phyloP scores from a whole-genome alignment of 805 yeast genomes.

The Spathaspora hagerdaliae region DNA sequence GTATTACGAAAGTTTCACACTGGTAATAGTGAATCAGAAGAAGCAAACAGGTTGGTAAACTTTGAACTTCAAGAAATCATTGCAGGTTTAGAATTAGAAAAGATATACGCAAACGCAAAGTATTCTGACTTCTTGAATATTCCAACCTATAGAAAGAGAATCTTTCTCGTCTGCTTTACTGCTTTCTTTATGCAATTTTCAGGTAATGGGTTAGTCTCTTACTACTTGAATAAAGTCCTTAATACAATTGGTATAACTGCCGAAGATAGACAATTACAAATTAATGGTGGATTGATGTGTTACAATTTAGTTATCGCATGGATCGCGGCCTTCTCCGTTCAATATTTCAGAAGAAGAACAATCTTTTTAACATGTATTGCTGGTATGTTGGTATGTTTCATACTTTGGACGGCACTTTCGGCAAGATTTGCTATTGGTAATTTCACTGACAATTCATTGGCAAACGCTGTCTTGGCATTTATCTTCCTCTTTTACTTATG shows the following conservation, averaged over 20 bases:
- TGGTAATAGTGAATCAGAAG: slow-evolving; percentile 27
- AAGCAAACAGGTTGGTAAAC: slow-evolving; percentile 22
- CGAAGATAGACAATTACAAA: slow-evolving; percentile 39
- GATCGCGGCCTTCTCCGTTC: slow-evolving; percentile 15
- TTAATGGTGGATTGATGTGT: slow-evolving; percentile 49
- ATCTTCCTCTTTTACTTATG: slow-evolving; percentile 19
- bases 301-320: slow-evolving; percentile 37
- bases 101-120: slow-evolving; percentile 21
- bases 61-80: slow-evolving; percentile 39
- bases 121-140: slow-evolving; percentile 37
- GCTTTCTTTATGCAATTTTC: slow-evolving; percentile 42
- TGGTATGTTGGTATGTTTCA: slow-evolving; percentile 23
- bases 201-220: slow-evolving; percentile 51
- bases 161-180: slow-evolving; percentile 27
- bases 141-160: slow-evolving; percentile 39
- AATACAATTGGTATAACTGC: slow-evolving; percentile 50
- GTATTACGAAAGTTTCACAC: slow-evolving; percentile 39
- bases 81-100: slow-evolving; percentile 39
- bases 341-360: slow-evolving; percentile 23
- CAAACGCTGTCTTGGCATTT: slow-evolving; percentile 19
- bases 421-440: slow-evolving; percentile 16
- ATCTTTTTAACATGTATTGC: slow-evolving; percentile 21
- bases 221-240: slow-evolving; percentile 48
- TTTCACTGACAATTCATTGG: slow-evolving; percentile 11
- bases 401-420: slow-evolving; percentile 21